Percentiles rank a stretch among this genome's conserved stretches.
Conservation (phyloP, 768 basidiomycete species). For the Pisolithus albus region DNA sequence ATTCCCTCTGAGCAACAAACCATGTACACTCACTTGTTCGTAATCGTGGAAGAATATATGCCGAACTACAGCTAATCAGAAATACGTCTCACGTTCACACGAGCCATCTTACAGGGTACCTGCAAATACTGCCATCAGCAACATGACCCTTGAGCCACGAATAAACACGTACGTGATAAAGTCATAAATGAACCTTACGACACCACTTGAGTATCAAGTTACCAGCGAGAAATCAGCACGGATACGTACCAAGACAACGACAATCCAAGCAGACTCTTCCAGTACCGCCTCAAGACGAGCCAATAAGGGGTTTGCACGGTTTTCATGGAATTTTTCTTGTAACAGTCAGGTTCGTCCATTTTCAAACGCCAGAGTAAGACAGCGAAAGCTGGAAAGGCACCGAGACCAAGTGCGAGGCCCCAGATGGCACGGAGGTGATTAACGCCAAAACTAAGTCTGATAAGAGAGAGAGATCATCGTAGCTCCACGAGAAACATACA, state of each 20-base stretch:
- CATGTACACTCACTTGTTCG: constrained; percentile 42
- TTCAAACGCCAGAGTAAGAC: constrained; percentile 84
- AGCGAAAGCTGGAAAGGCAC: constrained; percentile 68
- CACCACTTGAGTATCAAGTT: not conserved
- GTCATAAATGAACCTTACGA: constrained; percentile 64
- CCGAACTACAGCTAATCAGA: constrained; percentile 48
- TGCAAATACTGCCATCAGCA: constrained; percentile 16
- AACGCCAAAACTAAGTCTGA: constrained; percentile 52
- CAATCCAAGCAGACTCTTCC: constrained; percentile 65
- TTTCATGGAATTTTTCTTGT: constrained; percentile 75
- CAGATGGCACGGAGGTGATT: constrained; percentile 82
- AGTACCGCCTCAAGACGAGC: constrained; percentile 76
- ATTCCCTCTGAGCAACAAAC: not conserved
- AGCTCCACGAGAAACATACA: constrained; percentile 39
- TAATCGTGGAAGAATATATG: constrained; percentile 72
- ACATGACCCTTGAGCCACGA: not conserved
- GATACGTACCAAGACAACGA: constrained; percentile 59
- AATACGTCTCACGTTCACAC: not conserved
- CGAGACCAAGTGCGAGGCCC: constrained; percentile 81
- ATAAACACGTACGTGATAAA: constrained; percentile 56
- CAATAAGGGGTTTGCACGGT: constrained; percentile 64
- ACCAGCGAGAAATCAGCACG: not conserved
- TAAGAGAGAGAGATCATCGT: not conserved
- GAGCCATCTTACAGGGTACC: constrained; percentile 54
- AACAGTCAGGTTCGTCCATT: constrained; percentile 76